A percentile compares a stretch with the other conserved stretches of the same genome.
Evolutionary conservation across 192 early-diverging fungal genomes (phyloP).

Genomic region (Lobosporangium transversale): DNA sequence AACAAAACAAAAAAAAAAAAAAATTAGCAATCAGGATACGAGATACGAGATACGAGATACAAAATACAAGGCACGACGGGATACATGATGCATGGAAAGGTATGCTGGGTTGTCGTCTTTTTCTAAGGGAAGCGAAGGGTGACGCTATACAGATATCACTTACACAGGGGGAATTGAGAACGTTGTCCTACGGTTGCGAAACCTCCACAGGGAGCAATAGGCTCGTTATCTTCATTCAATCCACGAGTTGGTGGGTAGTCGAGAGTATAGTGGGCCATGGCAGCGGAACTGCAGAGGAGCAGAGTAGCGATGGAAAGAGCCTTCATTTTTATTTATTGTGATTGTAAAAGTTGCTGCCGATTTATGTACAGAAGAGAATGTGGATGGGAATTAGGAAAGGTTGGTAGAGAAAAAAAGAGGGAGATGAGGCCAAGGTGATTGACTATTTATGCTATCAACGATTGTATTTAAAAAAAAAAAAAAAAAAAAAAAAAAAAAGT

Average conservation of each 20-base stretch:
- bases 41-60: too few species aligned
- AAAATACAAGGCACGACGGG: too few species aligned
- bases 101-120: too few species aligned
- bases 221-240: constrained; percentile 56
- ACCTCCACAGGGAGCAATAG: constrained; percentile 61
- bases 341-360: not conserved
- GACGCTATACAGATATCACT: too few species aligned
- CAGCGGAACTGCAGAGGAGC: constrained; percentile 46
- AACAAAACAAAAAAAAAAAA: too few species aligned
- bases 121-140: too few species aligned
- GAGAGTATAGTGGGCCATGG: constrained; percentile 60
- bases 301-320: constrained; percentile 30
- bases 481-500: too few species aligned
- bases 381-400: not conserved
- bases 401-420: not conserved
- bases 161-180: constrained; percentile 58
- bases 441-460: too few species aligned
- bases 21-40: too few species aligned
- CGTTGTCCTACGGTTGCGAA: constrained; percentile 51
- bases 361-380: not conserved
- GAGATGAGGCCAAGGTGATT: too few species aligned
- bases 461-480: not conserved
- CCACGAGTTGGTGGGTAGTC: constrained; percentile 58
- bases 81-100: too few species aligned
- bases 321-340: constrained; percentile 15